Evolutionary conservation across 2,329 filamentous ascomycete genomes (phyloP), one percentile per base, ranked within the genome.

Genomic region (Pestalotiopsis sp.): DNA sequence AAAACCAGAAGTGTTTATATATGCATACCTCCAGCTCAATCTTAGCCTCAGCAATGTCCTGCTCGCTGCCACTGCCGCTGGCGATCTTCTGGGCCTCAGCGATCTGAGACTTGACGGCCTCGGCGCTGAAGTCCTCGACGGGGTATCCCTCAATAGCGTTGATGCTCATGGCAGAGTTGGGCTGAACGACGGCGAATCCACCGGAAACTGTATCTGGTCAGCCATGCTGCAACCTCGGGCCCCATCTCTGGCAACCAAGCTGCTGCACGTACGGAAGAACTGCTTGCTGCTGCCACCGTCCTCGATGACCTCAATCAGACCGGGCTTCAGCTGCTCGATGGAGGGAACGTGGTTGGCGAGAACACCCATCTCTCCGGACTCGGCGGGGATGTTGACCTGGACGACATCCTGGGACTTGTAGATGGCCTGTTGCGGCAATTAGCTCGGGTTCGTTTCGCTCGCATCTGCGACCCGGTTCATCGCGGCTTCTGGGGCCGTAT

Each of bases 301-400:
- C 88, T 98, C 95, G 75, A 98, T 90, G 80, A 99, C 89, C 88
- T 98, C 95, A 76, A 99, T 89, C 76, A 98, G 86, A 79, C 96
- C 96, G 71, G 96, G 95, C 90, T 97, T 97, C 84, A 99, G 89
- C 89, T 99, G 96, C 89, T 99, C 96, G 80, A 99, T 98, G 72
- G 95, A 94, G 74, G 96, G 95, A 78, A 99, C 96, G 90, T 99
- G 96, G 89, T 96, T 97, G 82, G 96, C 96, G 81, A 99, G 92
- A 78, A 99, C 92, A 92, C 96, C 96, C 96, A 99, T 99, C 78
- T 98, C 96, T 82, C 96, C 96, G 72, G 95, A 97, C 84, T 97
- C 96, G 80, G 96, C 96, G 82, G 96, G 92, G 80, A 99, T 92
- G 90, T 99, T 99, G 88, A 99, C 96, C 88, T 99, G 96, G 80